These are phyloP conservation scores for Arabidopsis hybrid DNA, from an alignment of 441 rosid species.

Conservation along the genomic window DNA sequence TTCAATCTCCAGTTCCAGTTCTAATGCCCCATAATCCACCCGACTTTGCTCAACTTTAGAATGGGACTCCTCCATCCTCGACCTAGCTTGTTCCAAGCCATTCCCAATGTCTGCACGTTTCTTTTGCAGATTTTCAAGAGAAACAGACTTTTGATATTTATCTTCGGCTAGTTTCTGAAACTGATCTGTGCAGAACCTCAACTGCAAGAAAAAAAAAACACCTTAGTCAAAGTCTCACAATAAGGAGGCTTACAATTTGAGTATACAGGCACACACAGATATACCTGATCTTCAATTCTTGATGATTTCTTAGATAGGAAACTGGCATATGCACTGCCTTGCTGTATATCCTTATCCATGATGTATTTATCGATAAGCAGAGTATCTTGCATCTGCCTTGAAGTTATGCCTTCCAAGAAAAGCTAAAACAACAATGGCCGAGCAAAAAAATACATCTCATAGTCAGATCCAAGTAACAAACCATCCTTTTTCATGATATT, in stretches of 20 bases:
- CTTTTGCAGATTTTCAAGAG: conserved; percentile 70
- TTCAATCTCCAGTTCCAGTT: conserved; percentile 73
- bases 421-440: conserved; percentile 64
- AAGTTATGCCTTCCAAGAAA: conserved; percentile 78
- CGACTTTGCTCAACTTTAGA: conserved; percentile 66
- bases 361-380: conserved; percentile 63
- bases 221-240: conserved; percentile 18
- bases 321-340: conserved; percentile 67
- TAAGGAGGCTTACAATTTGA: neutral
- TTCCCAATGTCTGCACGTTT: conserved; percentile 66
- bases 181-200: conserved; percentile 70
- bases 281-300: conserved; percentile 94
- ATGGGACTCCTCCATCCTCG: conserved; percentile 71
- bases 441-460: conserved; percentile 16
- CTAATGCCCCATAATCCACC: conserved; percentile 58
- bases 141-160: conserved; percentile 58
- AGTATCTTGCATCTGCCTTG: conserved; percentile 79
- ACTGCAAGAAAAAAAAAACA: conserved; percentile 57
- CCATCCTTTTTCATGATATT: neutral
- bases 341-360: conserved; percentile 79
- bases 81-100: conserved; percentile 70
- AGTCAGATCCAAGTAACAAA: conserved; percentile 18
- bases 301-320: conserved; percentile 70
- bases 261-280: neutral
- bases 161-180: conserved; percentile 83